Percentiles rank a stretch among this genome's conserved stretches.
phyloP scores from a whole-genome alignment of 225 moss, liverwort and hornwort genomes.

The Takakia lepidozioides region DNA sequence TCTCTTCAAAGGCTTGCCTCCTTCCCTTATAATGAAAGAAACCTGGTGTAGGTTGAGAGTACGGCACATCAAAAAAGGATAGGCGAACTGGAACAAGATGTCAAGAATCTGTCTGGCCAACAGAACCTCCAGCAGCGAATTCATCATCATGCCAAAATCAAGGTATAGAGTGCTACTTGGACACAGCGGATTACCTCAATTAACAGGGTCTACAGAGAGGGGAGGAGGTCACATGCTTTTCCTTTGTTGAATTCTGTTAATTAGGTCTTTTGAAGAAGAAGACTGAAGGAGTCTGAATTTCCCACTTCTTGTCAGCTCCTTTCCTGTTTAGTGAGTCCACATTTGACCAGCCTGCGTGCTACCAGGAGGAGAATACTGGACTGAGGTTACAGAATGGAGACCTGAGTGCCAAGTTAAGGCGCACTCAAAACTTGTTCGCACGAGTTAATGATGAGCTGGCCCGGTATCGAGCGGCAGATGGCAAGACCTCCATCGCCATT shows the following conservation, averaged over 20 bases:
- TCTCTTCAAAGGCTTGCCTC: no score
- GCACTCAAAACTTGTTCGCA: constrained; percentile 47
- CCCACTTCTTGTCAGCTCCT: no score
- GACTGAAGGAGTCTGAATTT: no score
- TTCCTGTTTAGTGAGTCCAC: no score
- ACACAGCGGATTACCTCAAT: no score
- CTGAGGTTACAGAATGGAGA: constrained; percentile 62
- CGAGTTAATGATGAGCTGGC: constrained; percentile 79
- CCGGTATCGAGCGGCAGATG: constrained; percentile 60
- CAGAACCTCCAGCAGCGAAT: constrained; percentile 93
- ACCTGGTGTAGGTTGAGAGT: constrained; percentile 28
- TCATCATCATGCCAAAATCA: constrained; percentile 82
- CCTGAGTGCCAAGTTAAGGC: constrained; percentile 53
- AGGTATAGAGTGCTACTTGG: no score
- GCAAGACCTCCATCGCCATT: constrained; percentile 54
- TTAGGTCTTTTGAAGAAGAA: no score
- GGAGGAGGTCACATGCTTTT: no score
- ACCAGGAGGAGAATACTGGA: constrained; percentile 74
- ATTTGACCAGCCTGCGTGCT: no score
- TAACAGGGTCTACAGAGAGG: no score
- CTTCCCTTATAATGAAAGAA: no score
- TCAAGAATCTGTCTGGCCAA: constrained; percentile 70
- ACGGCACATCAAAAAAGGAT: constrained; percentile 39
- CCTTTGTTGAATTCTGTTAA: no score
- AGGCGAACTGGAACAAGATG: constrained; percentile 56